A percentile compares a stretch with the other conserved stretches of the same genome.
Evolutionary conservation across 192 early-diverging fungal genomes (phyloP).

Genomic region (Entomortierella chlamydospora): DNA sequence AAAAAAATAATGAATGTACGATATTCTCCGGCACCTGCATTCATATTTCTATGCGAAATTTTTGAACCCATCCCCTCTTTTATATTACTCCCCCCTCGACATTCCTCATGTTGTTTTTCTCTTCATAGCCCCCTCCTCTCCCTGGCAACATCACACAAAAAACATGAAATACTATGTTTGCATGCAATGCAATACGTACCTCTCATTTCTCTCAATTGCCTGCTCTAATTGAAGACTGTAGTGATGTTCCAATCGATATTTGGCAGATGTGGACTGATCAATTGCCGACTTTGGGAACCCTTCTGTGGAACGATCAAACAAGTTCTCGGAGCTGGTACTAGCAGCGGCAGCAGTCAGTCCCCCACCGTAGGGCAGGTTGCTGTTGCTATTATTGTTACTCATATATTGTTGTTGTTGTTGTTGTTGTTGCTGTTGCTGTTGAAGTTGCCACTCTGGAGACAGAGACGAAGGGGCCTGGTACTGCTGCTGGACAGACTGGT

Average conservation of each 20-base stretch:
- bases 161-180: too few relatives aligned
- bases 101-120: too few relatives aligned
- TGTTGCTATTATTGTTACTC: too few relatives aligned
- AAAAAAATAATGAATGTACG: too few relatives aligned
- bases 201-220: slow-evolving; percentile 86
- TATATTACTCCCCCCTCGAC: too few relatives aligned
- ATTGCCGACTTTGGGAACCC: slow-evolving; percentile 82
- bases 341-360: background rate
- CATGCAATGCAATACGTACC: slow-evolving; percentile 38
- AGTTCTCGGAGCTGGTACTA: slow-evolving; percentile 54
- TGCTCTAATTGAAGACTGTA: slow-evolving; percentile 91
- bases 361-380: background rate
- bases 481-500: background rate
- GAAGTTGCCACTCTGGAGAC: background rate
- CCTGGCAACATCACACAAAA: too few relatives aligned
- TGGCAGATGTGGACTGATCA: slow-evolving; percentile 90
- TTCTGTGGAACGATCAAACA: slow-evolving; percentile 74
- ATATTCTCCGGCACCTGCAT: too few relatives aligned
- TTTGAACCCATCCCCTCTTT: too few relatives aligned
- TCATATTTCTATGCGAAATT: too few relatives aligned
- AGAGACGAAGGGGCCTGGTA: background rate
- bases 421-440: slow-evolving; percentile 12
- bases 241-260: slow-evolving; percentile 91
- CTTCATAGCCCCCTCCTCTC: too few relatives aligned
- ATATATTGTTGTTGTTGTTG: slow-evolving; percentile 1